A percentile compares a stretch with the other conserved stretches of the same genome.
These are phyloP conservation scores for Phytophthora multivora DNA, from an alignment of 352 stramenopile genomes.

Conservation along the genomic window DNA sequence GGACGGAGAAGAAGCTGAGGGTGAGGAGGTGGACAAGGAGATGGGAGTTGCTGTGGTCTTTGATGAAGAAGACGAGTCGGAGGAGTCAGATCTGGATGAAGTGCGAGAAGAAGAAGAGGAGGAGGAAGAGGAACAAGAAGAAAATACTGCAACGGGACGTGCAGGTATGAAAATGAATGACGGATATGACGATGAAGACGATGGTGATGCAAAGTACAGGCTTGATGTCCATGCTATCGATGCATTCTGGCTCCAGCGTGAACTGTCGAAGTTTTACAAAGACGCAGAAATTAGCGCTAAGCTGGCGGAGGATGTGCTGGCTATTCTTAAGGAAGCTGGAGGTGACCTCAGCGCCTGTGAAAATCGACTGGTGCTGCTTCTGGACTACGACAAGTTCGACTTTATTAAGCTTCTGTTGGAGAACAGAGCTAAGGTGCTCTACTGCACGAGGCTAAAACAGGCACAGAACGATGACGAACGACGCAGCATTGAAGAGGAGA, in stretches of 20 bases:
- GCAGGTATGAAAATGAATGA: slow-evolving; percentile 82
- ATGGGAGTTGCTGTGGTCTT: slow-evolving; percentile 99
- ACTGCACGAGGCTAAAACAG: slow-evolving; percentile 97
- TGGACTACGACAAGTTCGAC: slow-evolving; percentile 99
- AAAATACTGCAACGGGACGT: slow-evolving; percentile 10
- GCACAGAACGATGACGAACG: slow-evolving; percentile 93
- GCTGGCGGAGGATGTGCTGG: slow-evolving; percentile 92
- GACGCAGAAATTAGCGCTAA: slow-evolving; percentile 94
- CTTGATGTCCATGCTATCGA: slow-evolving; percentile 97
- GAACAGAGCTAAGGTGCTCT: slow-evolving; percentile 96
- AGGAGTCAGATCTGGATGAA: slow-evolving; percentile 93
- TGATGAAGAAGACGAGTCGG: slow-evolving; percentile 97
- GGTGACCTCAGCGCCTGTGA: slow-evolving; percentile 91
- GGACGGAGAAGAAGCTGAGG: slow-evolving; percentile 26
- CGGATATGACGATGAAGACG: slow-evolving; percentile 68
- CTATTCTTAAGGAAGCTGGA: slow-evolving; percentile 65
- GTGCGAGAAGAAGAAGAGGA: slow-evolving; percentile 77
- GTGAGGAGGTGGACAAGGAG: slow-evolving; percentile 93
- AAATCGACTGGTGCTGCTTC: slow-evolving; percentile 96
- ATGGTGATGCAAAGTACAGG: slow-evolving; percentile 66
- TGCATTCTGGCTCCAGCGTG: slow-evolving; percentile 97
- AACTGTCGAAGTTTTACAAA: slow-evolving; percentile 95
- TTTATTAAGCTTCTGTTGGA: slow-evolving; percentile 98
- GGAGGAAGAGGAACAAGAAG: slow-evolving; percentile 61
- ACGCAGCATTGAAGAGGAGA: slow-evolving; percentile 89